A percentile compares a stretch with the other conserved stretches of the same genome.
These are phyloP conservation scores for Zizania latifolia DNA, from an alignment of 176 grass and related monocot genomes.

Conservation along the genomic window DNA sequence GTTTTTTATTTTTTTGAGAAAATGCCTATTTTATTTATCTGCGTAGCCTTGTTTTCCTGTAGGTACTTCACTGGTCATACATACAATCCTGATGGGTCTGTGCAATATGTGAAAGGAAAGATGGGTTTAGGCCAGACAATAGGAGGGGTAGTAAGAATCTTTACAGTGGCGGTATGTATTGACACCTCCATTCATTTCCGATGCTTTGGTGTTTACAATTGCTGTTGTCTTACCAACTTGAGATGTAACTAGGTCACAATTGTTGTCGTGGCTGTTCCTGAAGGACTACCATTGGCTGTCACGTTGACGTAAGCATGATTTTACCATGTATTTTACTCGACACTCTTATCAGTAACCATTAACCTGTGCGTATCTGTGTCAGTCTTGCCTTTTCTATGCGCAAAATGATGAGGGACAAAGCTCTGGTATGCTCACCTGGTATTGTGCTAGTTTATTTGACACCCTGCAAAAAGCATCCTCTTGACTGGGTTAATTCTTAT, in stretches of 20 bases:
- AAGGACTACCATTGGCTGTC: constrained; percentile 93
- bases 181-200: background rate
- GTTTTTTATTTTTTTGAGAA: background rate
- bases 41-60: constrained; percentile 20
- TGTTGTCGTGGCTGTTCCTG: constrained; percentile 86
- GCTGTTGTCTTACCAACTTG: constrained; percentile 20
- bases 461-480: background rate
- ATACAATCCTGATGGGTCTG: constrained; percentile 63
- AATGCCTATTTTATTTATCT: constrained; percentile 1
- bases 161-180: constrained; percentile 81
- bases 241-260: constrained; percentile 63
- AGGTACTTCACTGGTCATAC: constrained; percentile 90
- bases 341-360: background rate
- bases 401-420: constrained; percentile 97
- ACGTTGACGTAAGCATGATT: constrained; percentile 81
- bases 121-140: constrained; percentile 57
- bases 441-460: background rate
- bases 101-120: constrained; percentile 89
- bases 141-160: constrained; percentile 69
- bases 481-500: constrained; percentile 3
- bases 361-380: constrained; percentile 17
- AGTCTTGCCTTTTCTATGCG: constrained; percentile 96
- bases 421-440: constrained; percentile 45
- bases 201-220: background rate
- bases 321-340: background rate